Conservation (phyloP, 148 eudicot genomes). For the Pouteria glomerata region DNA sequence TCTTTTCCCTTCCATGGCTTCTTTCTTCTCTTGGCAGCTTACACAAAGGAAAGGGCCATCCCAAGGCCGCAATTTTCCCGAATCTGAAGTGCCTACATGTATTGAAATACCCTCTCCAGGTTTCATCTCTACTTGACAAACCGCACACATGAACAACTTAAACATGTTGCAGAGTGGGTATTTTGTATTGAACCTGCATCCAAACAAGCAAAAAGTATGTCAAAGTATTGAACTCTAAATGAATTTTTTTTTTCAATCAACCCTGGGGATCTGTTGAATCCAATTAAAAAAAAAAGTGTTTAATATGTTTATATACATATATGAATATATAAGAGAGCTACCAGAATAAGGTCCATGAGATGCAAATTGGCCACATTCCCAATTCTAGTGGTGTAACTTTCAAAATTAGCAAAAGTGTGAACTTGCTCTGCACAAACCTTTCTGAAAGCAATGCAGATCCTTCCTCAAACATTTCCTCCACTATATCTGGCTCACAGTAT, state of each 20-base stretch:
- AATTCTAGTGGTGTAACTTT: no score
- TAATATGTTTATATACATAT: no score
- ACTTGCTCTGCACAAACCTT: no score
- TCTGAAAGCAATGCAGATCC: constrained; percentile 89
- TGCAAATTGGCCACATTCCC: no score
- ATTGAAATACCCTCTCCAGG: constrained; percentile 95
- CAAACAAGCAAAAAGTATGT: background rate
- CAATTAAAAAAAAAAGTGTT: no score
- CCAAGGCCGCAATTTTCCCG: constrained; percentile 76
- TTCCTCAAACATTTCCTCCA: constrained; percentile 90
- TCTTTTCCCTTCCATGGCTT: constrained; percentile 98
- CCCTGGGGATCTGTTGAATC: no score
- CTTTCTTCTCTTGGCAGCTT: constrained; percentile 89
- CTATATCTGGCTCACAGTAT: constrained; percentile 59
- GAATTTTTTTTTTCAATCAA: no score
- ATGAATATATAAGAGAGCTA: no score
- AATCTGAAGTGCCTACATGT: constrained; percentile 46
- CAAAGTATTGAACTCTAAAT: background rate
- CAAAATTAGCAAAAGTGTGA: no score
- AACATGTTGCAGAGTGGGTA: constrained; percentile 97
- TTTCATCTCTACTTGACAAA: constrained; percentile 89
- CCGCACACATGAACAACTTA: constrained; percentile 91
- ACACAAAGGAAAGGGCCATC: constrained; percentile 96
- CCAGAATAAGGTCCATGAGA: no score
- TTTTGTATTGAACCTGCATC: constrained; percentile 76